Evolutionary conservation across 2,329 filamentous ascomycete genomes (phyloP).

Genomic region (Aurifilum marmelostoma): DNA sequence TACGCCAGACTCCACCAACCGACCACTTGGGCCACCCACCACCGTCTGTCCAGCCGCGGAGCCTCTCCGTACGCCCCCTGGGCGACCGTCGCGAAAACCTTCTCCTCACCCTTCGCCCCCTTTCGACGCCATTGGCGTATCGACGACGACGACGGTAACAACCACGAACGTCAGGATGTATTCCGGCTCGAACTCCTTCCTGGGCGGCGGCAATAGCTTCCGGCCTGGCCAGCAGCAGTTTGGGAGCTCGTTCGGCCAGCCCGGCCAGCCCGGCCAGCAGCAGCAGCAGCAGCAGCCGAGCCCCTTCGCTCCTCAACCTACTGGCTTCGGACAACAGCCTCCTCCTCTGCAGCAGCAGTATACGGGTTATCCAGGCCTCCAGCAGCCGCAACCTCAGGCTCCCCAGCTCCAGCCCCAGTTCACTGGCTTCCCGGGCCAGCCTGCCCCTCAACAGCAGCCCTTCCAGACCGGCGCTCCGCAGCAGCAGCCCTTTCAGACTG

Average conservation of each 20-base stretch:
- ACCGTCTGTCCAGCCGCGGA: constrained; percentile 1
- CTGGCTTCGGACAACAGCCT: constrained; percentile 61
- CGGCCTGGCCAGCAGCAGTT: constrained; percentile 66
- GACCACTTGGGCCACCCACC: constrained; percentile 13
- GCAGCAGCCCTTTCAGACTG: constrained; percentile 65
- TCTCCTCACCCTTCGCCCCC: neutral
- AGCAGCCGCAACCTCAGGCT: constrained; percentile 60
- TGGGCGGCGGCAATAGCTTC: constrained; percentile 77
- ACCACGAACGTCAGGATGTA: constrained; percentile 66
- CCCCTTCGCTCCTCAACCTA: constrained; percentile 62
- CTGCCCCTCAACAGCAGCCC: constrained; percentile 53
- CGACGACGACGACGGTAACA: constrained; percentile 11
- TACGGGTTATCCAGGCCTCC: constrained; percentile 61
- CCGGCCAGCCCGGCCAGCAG: constrained; percentile 37
- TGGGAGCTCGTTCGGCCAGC: constrained; percentile 51
- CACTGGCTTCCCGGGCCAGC: constrained; percentile 65
- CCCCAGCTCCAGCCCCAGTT: constrained; percentile 67
- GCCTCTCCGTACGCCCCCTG: constrained; percentile 10
- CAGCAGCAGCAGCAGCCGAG: constrained; percentile 54
- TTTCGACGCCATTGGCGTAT: constrained; percentile 6
- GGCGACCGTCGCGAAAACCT: constrained; percentile 8
- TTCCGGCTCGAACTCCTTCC: constrained; percentile 83
- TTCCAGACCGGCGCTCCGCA: constrained; percentile 41
- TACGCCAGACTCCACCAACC: constrained; percentile 20
- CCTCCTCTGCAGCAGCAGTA: constrained; percentile 58